Base-by-base conservation (phyloP, 495 filamentous ascomycete genomes). In the Clohesyomyces aquaticus region DNA sequence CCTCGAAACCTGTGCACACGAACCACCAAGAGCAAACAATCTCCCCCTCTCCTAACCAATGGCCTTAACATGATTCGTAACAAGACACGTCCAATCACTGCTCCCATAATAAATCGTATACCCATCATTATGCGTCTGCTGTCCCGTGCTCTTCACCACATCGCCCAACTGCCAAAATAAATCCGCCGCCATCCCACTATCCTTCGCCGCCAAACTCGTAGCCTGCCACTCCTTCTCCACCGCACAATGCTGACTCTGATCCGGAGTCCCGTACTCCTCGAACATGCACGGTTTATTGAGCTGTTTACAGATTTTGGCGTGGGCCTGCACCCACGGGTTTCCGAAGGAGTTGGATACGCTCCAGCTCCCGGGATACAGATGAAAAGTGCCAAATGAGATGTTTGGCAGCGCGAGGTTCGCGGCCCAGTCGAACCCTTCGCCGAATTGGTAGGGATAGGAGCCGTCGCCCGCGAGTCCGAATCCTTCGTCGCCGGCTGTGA, bases 401-500 rank as follows among this genome's bases (percentile, higher is more conserved):
- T 59, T 68, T 11, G 51, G 29, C 14, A 70, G 65, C 1, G 50
- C 65, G 47, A 70, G 59, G 42, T 63, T 62, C 14, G 60, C 57
- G 2, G 51, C 56, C 49, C 50, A 71, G 55, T 71, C 61, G 14
- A 52, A 22, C 16, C 69, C 66, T 32, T 71, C 69, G 41, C 41
- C 38, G 43, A 42, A 61, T 12, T 49, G 38, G 29, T 70, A 69
- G 6, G 66, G 66, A 35, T 68, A 69, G 26, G 25, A 45, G 22
- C 56, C 60, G 60, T 71, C 66, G 23, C 61, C 67, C 10, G 69
- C 35, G n/a, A 66, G 43, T 14, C 65, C 68, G 43, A 67, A 81
- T 0, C 82, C 83, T 53, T 86, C 83, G 59, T 88, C 87, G 22
- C 88, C 87, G 49, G 85, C 77, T 0, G 83, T 84, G n/a, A 90